Base-by-base conservation (phyloP, 139 green algal species). In the Mesotaenium endlicherianum region DNA sequence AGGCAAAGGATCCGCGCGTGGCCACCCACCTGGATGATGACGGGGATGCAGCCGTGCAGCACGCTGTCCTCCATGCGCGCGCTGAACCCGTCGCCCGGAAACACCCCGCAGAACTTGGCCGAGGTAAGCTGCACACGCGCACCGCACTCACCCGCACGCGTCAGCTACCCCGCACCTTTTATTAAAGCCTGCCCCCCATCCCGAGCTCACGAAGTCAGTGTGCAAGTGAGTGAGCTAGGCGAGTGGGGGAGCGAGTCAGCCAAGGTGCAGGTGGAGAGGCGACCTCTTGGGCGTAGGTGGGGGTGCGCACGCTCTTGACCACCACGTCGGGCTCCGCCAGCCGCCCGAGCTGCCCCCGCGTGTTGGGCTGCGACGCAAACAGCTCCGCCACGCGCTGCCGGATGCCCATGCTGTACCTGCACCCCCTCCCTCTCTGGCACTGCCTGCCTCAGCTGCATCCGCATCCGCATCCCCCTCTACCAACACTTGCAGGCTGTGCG, bases 341-440 rank as follows among this genome's bases (percentile, higher is more conserved):
- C 8, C 34, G n/a, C 14, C 75, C 75, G 17, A 45, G 53, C 75
- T 70, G n/a, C 20, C 57, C 38, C 3, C 36, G 31, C 14, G 17
- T 60, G 14, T 76, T 50, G 38, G 57, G 75, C 5, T n/a, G 14
- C 26, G 47, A 74, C 26, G 39, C 75, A 72, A 82, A 82, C 1
- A 77, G 31, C 17, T 38, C 16, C 5, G 75, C 75, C 36, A 82
- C 75, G 26, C 20, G 17, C 75, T 82, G 75, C 20, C 75, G 47
- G 30, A 82, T 82, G 47, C 75, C 75, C 8, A 82, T 77, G 57
- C 75, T 82, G 75, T 77, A 82, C 39, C 75, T 82, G 75, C 75
- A 82, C 3, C 64, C 14, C 11, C 50, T 26, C 20, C 20, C 26
- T 64, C 50, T 34, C 20, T 20, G 50, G 50, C 26, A 26, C 50